Evolutionary conservation across 1,284 basidiomycete species (phyloP).

Genomic region (Trametes pubescens): DNA sequence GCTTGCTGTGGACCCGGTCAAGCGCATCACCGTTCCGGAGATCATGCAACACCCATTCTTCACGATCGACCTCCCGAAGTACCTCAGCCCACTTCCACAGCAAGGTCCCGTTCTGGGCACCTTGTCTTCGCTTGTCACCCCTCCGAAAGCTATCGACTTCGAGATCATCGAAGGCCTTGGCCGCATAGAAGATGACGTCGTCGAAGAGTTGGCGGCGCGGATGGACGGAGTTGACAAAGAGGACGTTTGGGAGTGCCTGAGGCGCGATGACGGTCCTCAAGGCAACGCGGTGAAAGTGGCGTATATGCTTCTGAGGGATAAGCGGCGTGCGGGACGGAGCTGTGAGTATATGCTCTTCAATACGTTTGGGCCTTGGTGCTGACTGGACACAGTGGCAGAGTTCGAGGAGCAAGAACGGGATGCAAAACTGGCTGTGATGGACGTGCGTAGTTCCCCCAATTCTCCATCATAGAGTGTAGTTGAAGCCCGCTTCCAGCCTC

Average conservation of each 20-base stretch:
- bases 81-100: slow-evolving; percentile 86
- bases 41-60: slow-evolving; percentile 92
- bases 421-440: slow-evolving; percentile 79
- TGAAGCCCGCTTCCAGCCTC: slow-evolving; percentile 54
- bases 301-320: slow-evolving; percentile 93
- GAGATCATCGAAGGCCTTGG: slow-evolving; percentile 87
- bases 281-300: slow-evolving; percentile 98
- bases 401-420: slow-evolving; percentile 86
- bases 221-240: slow-evolving; percentile 84
- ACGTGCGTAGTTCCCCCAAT: slow-evolving; percentile 54
- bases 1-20: slow-evolving; percentile 92
- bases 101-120: slow-evolving; percentile 81
- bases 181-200: slow-evolving; percentile 88
- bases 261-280: slow-evolving; percentile 80
- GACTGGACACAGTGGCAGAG: slow-evolving; percentile 63
- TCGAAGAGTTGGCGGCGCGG: slow-evolving; percentile 81
- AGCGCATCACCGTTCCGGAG: slow-evolving; percentile 90
- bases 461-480: not conserved
- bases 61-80: slow-evolving; percentile 83
- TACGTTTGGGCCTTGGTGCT: slow-evolving; percentile 17
- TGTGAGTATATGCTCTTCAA: slow-evolving; percentile 51
- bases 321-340: slow-evolving; percentile 86
- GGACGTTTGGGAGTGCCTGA: slow-evolving; percentile 87
- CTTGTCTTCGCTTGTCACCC: slow-evolving; percentile 72
- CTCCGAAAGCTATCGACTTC: slow-evolving; percentile 71